Evolutionary conservation across 2,329 filamentous ascomycete genomes (phyloP).

Genomic region (Alternaria conjuncta): DNA sequence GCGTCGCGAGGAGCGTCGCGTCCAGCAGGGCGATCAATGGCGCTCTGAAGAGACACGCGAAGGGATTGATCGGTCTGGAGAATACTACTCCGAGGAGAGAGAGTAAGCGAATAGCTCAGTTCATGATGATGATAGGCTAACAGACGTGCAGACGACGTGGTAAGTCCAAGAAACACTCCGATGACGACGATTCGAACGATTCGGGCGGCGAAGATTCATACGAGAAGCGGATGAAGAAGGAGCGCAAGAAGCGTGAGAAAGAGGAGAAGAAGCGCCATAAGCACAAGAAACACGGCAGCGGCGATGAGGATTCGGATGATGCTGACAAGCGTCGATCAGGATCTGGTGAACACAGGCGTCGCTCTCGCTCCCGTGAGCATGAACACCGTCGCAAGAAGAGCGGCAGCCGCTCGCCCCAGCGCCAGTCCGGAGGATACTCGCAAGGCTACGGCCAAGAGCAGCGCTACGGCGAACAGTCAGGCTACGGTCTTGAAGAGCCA

Average conservation of each 20-base stretch:
- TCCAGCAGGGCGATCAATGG: slow-evolving; percentile 54
- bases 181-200: slow-evolving; percentile 41
- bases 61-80: slow-evolving; percentile 45
- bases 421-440: slow-evolving; percentile 27
- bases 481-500: neutral
- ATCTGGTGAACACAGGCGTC: slow-evolving; percentile 21
- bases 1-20: slow-evolving; percentile 62
- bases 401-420: slow-evolving; percentile 30
- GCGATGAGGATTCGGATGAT: slow-evolving; percentile 19
- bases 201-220: slow-evolving; percentile 39
- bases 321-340: slow-evolving; percentile 30
- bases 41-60: slow-evolving; percentile 46
- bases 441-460: slow-evolving; percentile 32
- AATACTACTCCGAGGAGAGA: slow-evolving; percentile 51
- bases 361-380: slow-evolving; percentile 20
- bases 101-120: slow-evolving; percentile 36
- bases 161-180: slow-evolving; percentile 51
- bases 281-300: slow-evolving; percentile 20
- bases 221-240: slow-evolving; percentile 27
- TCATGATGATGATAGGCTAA: slow-evolving; percentile 14
- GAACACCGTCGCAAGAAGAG: slow-evolving; percentile 27
- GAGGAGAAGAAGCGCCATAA: slow-evolving; percentile 26
- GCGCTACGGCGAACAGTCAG: slow-evolving; percentile 27
- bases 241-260: slow-evolving; percentile 30
- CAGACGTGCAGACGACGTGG: slow-evolving; percentile 35